Evolutionary conservation across 1,284 basidiomycete species (phyloP), one percentile per base, ranked within the genome.

Genomic region (Agroathelia rolfsii): DNA sequence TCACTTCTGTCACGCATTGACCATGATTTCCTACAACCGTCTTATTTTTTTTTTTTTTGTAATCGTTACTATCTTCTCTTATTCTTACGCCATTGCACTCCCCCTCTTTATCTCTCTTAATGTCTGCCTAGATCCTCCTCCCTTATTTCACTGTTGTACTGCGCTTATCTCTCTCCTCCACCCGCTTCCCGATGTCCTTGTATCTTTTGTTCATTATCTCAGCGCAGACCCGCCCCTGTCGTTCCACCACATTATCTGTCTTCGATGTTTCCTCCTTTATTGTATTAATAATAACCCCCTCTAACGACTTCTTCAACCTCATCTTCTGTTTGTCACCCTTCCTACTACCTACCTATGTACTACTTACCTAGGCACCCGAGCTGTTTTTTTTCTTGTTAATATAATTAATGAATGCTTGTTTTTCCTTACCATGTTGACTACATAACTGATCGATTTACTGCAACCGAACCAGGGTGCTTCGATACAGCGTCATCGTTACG

Each of bases 1-100:
- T 23, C 23, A 14, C 34, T 9, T 39, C n/a, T 37, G 21, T 13
- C 15, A 26, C 18, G 17, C 19, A 27, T 25, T 32, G 12, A 24
- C n/a, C 13, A 23, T 32, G 15, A 25, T 31, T 21, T 21, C 21
- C 19, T 30, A 11, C 15, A 16, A 13, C 31, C 28, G 13, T 24
- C 6, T 37, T 33, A 2, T 30, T 10, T 8, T 26, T 21, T 7
- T 31, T 26, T 11, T 26, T 36, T 8, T 13, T 24, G 16, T 27
- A 25, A 28, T 32, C 24, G 27, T 26, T 30, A 30, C 30, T 16
- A 32, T 22, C 28, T 18, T 20, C 22, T 9, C 24, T 21, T 16
- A 17, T 30, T 27, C n/a, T n/a, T n/a, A n/a, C n/a, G n/a, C n/a
- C n/a, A n/a, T n/a, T n/a, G n/a, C n/a, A n/a, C n/a, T n/a, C n/a